phyloP scores from a whole-genome alignment of 2,329 filamentous ascomycete genomes.

The Elsinoe arachidis region DNA sequence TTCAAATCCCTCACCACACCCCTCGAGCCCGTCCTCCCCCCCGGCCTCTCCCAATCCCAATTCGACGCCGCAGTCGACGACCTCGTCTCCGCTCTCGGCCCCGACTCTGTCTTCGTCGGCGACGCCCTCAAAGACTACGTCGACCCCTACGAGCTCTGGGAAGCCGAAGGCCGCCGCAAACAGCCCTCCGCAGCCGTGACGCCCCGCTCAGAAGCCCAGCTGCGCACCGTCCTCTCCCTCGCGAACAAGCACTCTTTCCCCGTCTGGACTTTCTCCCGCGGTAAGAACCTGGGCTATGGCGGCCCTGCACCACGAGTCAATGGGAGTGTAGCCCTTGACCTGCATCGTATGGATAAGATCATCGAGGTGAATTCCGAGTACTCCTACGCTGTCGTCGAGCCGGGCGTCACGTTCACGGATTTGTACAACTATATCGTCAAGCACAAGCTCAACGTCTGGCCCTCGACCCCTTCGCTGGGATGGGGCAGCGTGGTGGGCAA shows the following conservation, averaged over 20 bases:
- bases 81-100: not conserved
- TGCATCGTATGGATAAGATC: conserved; percentile 43
- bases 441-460: conserved; percentile 28
- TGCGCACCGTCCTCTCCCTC: conserved; percentile 26
- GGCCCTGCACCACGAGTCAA: conserved; percentile 40
- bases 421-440: conserved; percentile 27
- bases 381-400: conserved; percentile 45
- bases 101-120: conserved; percentile 2
- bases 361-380: conserved; percentile 43
- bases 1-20: not conserved
- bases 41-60: not conserved
- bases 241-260: conserved; percentile 29
- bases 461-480: conserved; percentile 26
- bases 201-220: conserved; percentile 29
- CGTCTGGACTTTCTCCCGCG: conserved; percentile 29
- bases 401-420: conserved; percentile 34
- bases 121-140: conserved; percentile 7
- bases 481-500: conserved; percentile 31
- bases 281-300: conserved; percentile 43
- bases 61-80: conserved; percentile 12
- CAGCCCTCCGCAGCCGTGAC: conserved; percentile 36
- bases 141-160: conserved; percentile 9
- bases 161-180: conserved; percentile 25
- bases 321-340: conserved; percentile 39
- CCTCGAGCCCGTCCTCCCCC: not conserved